These are phyloP conservation scores for Magnaporthiopsis rhizophila DNA, from an alignment of 2,329 filamentous ascomycete genomes.

Conservation along the genomic window DNA sequence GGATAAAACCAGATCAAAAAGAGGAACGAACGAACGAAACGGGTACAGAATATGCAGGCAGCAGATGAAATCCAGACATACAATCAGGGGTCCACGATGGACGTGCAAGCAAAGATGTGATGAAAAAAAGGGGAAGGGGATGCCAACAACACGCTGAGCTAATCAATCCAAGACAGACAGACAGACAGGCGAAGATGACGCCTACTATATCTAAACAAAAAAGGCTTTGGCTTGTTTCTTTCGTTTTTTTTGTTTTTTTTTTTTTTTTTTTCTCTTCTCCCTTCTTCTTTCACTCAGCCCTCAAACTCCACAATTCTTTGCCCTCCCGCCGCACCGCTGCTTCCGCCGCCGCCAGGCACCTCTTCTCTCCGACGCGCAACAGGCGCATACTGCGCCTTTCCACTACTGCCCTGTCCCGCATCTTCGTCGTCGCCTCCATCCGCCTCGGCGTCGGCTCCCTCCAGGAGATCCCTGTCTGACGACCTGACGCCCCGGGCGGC, in stretches of 20 bases:
- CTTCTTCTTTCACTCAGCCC: conserved; percentile 19
- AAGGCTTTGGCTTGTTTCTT: not conserved
- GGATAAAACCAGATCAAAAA: not conserved
- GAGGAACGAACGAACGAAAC: not conserved
- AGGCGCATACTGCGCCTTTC: conserved; percentile 10
- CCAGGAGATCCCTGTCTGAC: conserved; percentile 62
- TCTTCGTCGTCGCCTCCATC: conserved; percentile 28
- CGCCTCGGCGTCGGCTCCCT: conserved; percentile 66
- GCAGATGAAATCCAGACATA: not conserved
- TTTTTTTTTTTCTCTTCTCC: not conserved
- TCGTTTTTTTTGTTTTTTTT: no score
- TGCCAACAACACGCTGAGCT: no score
- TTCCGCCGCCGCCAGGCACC: no score
- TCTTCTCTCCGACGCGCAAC: no score
- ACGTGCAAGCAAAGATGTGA: not conserved
- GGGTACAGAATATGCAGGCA: not conserved
- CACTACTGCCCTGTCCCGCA: conserved; percentile 16
- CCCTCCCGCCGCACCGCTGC: conserved; percentile 5
- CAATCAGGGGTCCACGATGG: not conserved
- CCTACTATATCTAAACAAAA: conserved; percentile 4
- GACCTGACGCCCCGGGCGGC: conserved; percentile 51
- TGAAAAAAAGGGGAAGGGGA: not conserved
- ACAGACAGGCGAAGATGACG: no score
- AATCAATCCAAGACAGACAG: no score
- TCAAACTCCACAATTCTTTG: conserved; percentile 38